A percentile compares a stretch with the other conserved stretches of the same genome.
These are phyloP conservation scores for Paramyrothecium sp. DNA, from an alignment of 2,329 filamentous ascomycete species.

Conservation along the genomic window DNA sequence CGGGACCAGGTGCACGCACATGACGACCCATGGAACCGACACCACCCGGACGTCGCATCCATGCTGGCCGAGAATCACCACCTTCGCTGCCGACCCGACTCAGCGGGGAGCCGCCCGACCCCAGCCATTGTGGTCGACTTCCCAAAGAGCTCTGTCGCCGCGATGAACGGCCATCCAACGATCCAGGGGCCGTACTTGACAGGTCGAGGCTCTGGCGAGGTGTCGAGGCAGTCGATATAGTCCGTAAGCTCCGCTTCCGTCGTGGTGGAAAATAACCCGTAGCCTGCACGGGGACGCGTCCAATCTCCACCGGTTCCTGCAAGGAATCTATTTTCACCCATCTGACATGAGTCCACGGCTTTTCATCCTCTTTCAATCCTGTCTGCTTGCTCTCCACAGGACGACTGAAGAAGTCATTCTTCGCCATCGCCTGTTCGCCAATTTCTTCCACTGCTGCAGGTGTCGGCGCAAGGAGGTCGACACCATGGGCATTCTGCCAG, in stretches of 20 bases:
- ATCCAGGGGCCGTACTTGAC: constrained; percentile 40
- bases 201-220: constrained; percentile 66
- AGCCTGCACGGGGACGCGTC: constrained; percentile 73
- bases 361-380: constrained; percentile 49
- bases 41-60: constrained; percentile 81
- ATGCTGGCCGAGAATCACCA: constrained; percentile 45
- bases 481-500: constrained; percentile 32
- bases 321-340: constrained; percentile 80
- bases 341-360: constrained; percentile 80
- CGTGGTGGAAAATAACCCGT: constrained; percentile 91
- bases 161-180: constrained; percentile 30
- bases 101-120: constrained; percentile 32
- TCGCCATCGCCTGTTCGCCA: constrained; percentile 20
- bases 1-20: constrained; percentile 75
- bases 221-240: constrained; percentile 64
- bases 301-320: constrained; percentile 75
- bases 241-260: constrained; percentile 76
- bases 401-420: constrained; percentile 41
- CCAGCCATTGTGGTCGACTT: constrained; percentile 29
- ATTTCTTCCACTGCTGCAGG: constrained; percentile 30
- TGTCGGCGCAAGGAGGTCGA: constrained; percentile 52
- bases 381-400: constrained; percentile 29
- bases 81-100: constrained; percentile 35
- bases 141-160: constrained; percentile 43
- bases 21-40: constrained; percentile 77